Percentiles rank a stretch among this genome's conserved stretches.
These are phyloP conservation scores for Telopea speciosissima DNA, from an alignment of 177 flowering plant genomes.

Conservation along the genomic window DNA sequence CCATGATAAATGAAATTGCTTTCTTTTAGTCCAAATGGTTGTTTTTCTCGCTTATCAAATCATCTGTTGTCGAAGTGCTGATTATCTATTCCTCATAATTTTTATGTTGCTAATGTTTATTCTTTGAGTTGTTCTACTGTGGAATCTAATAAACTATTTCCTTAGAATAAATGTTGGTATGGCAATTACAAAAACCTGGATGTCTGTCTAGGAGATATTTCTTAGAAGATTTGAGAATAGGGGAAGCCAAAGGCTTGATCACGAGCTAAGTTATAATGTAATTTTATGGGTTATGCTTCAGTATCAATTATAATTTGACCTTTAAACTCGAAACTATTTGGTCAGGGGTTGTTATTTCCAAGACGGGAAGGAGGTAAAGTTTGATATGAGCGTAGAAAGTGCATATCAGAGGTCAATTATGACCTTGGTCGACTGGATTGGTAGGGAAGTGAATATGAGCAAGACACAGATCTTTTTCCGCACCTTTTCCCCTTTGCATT, in stretches of 20 bases:
- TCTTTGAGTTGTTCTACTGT: not conserved
- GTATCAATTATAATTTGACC: not conserved
- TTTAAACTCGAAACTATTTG: not conserved
- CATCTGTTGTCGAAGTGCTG: not conserved
- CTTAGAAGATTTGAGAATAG: not conserved
- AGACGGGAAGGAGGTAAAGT: conserved; percentile 40
- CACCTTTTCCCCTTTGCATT: conserved; percentile 84
- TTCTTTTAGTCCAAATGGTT: not conserved
- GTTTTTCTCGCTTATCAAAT: not conserved
- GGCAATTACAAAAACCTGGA: not conserved
- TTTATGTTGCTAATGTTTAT: not conserved
- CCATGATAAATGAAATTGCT: not conserved
- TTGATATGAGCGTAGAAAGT: conserved; percentile 57
- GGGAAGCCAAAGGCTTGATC: not conserved
- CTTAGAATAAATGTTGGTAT: not conserved
- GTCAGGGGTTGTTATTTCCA: not conserved
- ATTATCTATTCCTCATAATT: not conserved
- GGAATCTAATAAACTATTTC: not conserved
- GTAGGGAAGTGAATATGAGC: conserved; percentile 46
- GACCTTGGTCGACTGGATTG: conserved; percentile 63
- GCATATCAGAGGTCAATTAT: conserved; percentile 57
- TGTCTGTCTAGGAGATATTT: not conserved
- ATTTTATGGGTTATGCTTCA: not conserved
- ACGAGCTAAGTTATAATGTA: not conserved
- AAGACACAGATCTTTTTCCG: conserved; percentile 81